phyloP scores from a whole-genome alignment of 2,329 filamentous ascomycete genomes.

The Camptophora hylomeconis region DNA sequence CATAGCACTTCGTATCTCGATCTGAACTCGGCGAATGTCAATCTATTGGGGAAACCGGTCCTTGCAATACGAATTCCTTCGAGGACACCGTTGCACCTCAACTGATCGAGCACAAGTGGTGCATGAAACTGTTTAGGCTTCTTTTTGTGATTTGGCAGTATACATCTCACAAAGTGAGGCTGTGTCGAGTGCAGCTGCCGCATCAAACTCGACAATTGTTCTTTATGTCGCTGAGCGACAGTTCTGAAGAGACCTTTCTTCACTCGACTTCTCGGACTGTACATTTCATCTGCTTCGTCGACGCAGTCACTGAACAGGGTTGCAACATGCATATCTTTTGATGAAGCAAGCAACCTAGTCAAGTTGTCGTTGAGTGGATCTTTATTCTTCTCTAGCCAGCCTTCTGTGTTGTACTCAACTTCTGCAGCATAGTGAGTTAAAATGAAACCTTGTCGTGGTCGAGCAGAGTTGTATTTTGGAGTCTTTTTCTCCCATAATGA shows the following conservation, averaged over 20 bases:
- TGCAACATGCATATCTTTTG: constrained; percentile 70
- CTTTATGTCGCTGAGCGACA: constrained; percentile 92
- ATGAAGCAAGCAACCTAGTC: constrained; percentile 72
- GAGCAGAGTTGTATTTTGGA: constrained; percentile 77
- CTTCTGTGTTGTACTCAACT: constrained; percentile 89
- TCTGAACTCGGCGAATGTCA: constrained; percentile 86
- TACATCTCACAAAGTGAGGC: constrained; percentile 95
- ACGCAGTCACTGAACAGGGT: constrained; percentile 78
- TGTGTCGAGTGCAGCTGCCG: constrained; percentile 86
- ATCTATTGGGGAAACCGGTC: constrained; percentile 88
- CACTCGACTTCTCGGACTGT: constrained; percentile 61
- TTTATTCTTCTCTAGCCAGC: constrained; percentile 98
- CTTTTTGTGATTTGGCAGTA: constrained; percentile 97
- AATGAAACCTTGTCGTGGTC: constrained; percentile 82
- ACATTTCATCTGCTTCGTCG: constrained; percentile 61
- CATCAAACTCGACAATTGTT: constrained; percentile 96
- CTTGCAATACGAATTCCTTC: constrained; percentile 95
- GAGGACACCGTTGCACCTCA: constrained; percentile 98
- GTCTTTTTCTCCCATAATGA: constrained; percentile 94
- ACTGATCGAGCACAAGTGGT: constrained; percentile 84
- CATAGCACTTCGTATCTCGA: constrained; percentile 94
- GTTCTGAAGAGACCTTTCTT: constrained; percentile 97
- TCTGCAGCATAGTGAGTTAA: constrained; percentile 96
- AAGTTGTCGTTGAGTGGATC: constrained; percentile 96
- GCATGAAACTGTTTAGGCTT: constrained; percentile 84